Conservation (phyloP, 768 basidiomycete species). For the Coprinopsis strossmayeri region DNA sequence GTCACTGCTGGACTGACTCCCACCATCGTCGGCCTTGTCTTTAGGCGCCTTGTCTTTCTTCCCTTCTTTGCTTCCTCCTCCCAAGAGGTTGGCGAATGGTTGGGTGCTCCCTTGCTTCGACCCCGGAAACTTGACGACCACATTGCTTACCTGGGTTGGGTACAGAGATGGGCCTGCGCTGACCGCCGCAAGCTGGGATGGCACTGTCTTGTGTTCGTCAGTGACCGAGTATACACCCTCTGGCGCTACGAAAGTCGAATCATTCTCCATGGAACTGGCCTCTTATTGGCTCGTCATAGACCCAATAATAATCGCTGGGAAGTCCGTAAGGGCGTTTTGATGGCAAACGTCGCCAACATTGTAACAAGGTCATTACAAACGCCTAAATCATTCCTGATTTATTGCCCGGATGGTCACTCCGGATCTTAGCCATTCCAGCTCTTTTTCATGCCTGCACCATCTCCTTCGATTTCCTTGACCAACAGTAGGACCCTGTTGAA, state of each 20-base stretch:
- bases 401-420: slow-evolving; percentile 14
- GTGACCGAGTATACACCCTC: slow-evolving; percentile 88
- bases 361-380: background rate
- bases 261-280: slow-evolving; percentile 59
- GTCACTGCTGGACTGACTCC: slow-evolving; percentile 79
- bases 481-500: slow-evolving; percentile 4
- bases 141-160: slow-evolving; percentile 58
- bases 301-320: background rate
- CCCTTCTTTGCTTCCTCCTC: slow-evolving; percentile 60
- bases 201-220: slow-evolving; percentile 73
- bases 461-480: slow-evolving; percentile 17
- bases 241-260: slow-evolving; percentile 79
- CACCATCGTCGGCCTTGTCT: slow-evolving; percentile 61
- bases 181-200: slow-evolving; percentile 33
- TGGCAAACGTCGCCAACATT: background rate
- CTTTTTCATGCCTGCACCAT: slow-evolving; percentile 32
- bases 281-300: slow-evolving; percentile 1
- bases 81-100: slow-evolving; percentile 61
- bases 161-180: slow-evolving; percentile 32
- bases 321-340: background rate
- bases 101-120: slow-evolving; percentile 48
- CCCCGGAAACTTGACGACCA: slow-evolving; percentile 57
- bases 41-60: slow-evolving; percentile 48
- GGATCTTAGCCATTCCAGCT: slow-evolving; percentile 37
- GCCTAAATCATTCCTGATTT: background rate